A percentile compares a stretch with the other conserved stretches of the same genome.
These are phyloP conservation scores for Chaetoceros muelleri DNA, from an alignment of 108 stramenopile species.

Conservation along the genomic window DNA sequence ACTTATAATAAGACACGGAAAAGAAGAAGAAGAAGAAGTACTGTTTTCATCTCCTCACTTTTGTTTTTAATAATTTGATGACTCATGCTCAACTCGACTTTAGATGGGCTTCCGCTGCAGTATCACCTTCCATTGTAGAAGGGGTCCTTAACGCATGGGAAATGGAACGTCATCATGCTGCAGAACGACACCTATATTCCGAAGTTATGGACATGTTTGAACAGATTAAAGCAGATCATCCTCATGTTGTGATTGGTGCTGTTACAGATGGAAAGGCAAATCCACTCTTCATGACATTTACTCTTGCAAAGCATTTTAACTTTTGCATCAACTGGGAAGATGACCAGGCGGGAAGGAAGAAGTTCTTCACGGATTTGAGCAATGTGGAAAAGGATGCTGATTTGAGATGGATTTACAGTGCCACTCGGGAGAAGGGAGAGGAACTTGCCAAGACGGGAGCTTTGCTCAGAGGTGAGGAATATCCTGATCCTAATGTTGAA, in stretches of 20 bases:
- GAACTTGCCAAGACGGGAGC: slow-evolving; percentile 38
- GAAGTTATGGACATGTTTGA: slow-evolving; percentile 51
- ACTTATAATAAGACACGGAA: too few species aligned
- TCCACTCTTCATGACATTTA: slow-evolving; percentile 79
- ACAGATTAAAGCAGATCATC: slow-evolving; percentile 66
- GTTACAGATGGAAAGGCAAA: slow-evolving; percentile 85
- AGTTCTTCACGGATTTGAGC: slow-evolving; percentile 71
- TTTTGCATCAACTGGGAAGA: slow-evolving; percentile 87
- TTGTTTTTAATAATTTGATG: not conserved
- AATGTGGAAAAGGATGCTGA: slow-evolving; percentile 54
- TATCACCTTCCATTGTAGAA: slow-evolving; percentile 62
- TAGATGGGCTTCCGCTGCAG: slow-evolving; percentile 66
- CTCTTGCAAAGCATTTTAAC: slow-evolving; percentile 77
- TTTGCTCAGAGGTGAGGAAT: slow-evolving; percentile 20
- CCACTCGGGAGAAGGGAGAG: slow-evolving; percentile 66
- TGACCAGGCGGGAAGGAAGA: slow-evolving; percentile 54
- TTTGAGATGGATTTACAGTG: slow-evolving; percentile 82
- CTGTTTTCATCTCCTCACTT: not conserved
- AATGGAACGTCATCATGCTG: slow-evolving; percentile 81
- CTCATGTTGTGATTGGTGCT: slow-evolving; percentile 74
- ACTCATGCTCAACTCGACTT: not conserved
- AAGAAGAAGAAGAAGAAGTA: too few species aligned
- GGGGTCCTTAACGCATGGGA: slow-evolving; percentile 76
- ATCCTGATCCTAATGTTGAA: slow-evolving; percentile 24
- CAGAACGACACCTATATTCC: slow-evolving; percentile 76